phyloP scores from a whole-genome alignment of 495 filamentous ascomycete species.

The Coniosporium apollinis region DNA sequence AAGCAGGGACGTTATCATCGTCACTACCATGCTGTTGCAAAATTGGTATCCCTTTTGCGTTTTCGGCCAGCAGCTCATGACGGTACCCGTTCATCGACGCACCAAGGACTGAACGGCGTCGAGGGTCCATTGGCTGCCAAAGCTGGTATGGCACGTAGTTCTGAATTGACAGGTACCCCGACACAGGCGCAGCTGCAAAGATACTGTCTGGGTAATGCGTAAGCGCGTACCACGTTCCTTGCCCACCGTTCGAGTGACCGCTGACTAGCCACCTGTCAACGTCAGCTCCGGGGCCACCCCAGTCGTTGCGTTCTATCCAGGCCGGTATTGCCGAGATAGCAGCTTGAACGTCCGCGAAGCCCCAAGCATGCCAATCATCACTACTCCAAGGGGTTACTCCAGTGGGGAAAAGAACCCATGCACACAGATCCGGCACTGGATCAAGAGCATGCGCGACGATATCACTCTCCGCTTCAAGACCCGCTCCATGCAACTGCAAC shows the following conservation, averaged over 20 bases:
- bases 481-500: conserved; percentile 38
- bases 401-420: conserved; percentile 41
- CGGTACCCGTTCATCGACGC: conserved; percentile 33
- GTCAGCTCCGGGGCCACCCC: conserved; percentile 31
- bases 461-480: conserved; percentile 34
- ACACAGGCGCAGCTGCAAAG: conserved; percentile 38
- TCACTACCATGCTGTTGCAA: conserved; percentile 37
- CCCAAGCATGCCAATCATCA: conserved; percentile 50
- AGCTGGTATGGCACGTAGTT: conserved; percentile 43
- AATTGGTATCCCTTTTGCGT: conserved; percentile 36
- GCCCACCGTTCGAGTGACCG: conserved; percentile 45
- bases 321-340: conserved; percentile 30
- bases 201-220: conserved; percentile 42
- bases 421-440: conserved; percentile 32
- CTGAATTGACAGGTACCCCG: conserved; percentile 43
- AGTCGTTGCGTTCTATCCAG: conserved; percentile 33
- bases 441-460: conserved; percentile 32
- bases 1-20: conserved; percentile 43
- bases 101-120: conserved; percentile 26
- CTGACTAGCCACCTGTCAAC: conserved; percentile 34
- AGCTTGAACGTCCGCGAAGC: conserved; percentile 38
- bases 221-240: conserved; percentile 41
- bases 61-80: conserved; percentile 36
- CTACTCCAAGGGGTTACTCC: conserved; percentile 45
- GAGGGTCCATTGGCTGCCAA: conserved; percentile 37